These are phyloP conservation scores for Typha latifolia DNA, from an alignment of 176 grass and related monocot species.

Conservation along the genomic window DNA sequence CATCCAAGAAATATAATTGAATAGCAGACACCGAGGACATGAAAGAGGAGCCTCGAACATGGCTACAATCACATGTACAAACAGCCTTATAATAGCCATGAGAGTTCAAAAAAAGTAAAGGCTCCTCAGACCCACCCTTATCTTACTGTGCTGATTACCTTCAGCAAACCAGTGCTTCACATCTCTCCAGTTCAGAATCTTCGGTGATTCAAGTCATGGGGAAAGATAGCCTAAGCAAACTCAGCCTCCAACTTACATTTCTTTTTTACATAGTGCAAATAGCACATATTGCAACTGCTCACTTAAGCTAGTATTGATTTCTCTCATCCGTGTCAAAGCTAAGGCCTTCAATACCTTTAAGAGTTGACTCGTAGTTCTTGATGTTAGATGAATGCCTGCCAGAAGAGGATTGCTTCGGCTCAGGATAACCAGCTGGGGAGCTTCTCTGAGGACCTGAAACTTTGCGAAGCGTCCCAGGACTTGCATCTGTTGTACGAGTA, in stretches of 20 bases:
- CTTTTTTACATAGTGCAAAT: constrained; percentile 34
- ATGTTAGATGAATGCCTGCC: constrained; percentile 44
- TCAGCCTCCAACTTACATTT: neutral
- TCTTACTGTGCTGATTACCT: neutral
- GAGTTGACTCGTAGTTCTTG: constrained; percentile 71
- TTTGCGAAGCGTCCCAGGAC: constrained; percentile 55
- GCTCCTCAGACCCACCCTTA: neutral
- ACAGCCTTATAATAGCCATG: neutral
- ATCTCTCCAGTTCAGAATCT: neutral
- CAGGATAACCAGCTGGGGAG: constrained; percentile 43
- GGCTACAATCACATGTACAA: neutral
- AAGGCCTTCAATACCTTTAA: constrained; percentile 85
- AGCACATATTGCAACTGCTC: constrained; percentile 22
- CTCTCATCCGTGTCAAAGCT: constrained; percentile 61
- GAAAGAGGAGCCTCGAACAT: neutral
- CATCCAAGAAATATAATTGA: neutral
- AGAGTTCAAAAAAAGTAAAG: neutral
- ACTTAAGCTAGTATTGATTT: constrained; percentile 42
- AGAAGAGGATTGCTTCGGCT: constrained; percentile 52
- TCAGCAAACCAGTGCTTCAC: too few relatives aligned
- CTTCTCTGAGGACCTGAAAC: constrained; percentile 54
- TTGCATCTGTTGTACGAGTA: constrained; percentile 47
- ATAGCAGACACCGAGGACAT: neutral
- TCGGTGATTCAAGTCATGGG: constrained; percentile 25
- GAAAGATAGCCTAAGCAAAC: neutral